Base-by-base conservation (phyloP, 192 early-diverging fungal species). In the Coemansia aciculifera region DNA sequence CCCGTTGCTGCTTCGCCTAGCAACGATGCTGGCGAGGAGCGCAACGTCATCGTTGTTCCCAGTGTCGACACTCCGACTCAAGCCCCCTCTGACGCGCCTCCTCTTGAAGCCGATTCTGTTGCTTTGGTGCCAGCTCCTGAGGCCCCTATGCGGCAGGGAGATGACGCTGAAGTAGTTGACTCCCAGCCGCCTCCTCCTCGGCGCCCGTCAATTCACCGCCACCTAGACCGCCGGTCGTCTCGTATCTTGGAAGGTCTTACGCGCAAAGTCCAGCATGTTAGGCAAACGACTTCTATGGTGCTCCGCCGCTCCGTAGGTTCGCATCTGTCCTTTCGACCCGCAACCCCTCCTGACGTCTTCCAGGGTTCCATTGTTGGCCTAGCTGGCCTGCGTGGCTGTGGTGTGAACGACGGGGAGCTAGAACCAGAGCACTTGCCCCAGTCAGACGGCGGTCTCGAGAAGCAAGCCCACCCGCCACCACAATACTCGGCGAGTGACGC, bases 241-340 rank as follows among this genome's bases (percentile, higher is more conserved):
- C 71, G 79, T 17, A 77, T 82, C 34, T 51, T 81, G 54, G 64
- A 59, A 19, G 79, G 72, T 13, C 49, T 82, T 49, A 67, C 74
- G 44, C 79, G 79, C 72, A 77, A 73, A 40, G 73, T 82, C 12
- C 75, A 77, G 64, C 68, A 71, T 39, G 79, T 82, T 4, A 65
- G 79, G 27, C 79, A 82, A 43, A 77, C 79, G 0, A 77, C 79
- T 0, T 82, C 79, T 21, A 82, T 82, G 79, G 79, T 77, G 23
- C 69, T 82, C 21, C 67, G 70, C 34, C 79, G 79, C 57, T 77
- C 79, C 3, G 74, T 74, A 11, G 71, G 68, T 21, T 75, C 74
- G 39, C 74, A 66, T 15, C 51, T 77, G 37, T 71, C 79, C 2
- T 39, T 76, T 6, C 54, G 54, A 1, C 54, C 54, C 5, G 15